phyloP scores from a whole-genome alignment of 257 asterid genomes.

The Perilla frutescens region DNA sequence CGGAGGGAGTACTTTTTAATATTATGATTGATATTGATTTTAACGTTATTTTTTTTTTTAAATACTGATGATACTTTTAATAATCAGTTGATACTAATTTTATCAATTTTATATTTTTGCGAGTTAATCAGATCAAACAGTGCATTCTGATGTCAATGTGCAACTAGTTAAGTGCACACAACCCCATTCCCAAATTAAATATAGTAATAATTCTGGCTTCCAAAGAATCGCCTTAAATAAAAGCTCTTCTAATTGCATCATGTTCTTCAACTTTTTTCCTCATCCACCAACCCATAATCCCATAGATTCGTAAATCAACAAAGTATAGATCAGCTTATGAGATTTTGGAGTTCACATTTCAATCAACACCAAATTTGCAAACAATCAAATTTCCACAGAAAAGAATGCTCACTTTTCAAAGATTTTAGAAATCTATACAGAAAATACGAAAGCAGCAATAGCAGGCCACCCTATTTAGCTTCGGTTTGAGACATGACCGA shows the following conservation, averaged over 20 bases:
- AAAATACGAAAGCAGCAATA: slow-evolving; percentile 20
- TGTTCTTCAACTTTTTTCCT: neutral
- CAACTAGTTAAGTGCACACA: no score
- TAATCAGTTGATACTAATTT: no score
- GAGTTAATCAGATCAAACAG: no score
- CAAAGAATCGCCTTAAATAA: no score
- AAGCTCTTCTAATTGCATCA: neutral
- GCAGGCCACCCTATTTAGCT: slow-evolving; percentile 27
- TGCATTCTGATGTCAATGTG: no score
- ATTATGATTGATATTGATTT: no score
- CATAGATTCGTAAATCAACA: neutral
- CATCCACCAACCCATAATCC: neutral
- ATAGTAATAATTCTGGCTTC: no score
- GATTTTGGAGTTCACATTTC: slow-evolving; percentile 26
- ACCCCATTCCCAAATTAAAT: no score
- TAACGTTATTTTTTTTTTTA: no score
- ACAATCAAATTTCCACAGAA: slow-evolving; percentile 31
- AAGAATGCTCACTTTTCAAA: slow-evolving; percentile 45
- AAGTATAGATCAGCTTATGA: neutral
- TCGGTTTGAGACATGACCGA: slow-evolving; percentile 52
- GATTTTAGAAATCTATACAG: slow-evolving; percentile 48
- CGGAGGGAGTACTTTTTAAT: no score
- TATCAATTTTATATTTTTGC: no score
- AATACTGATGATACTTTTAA: no score
- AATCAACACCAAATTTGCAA: slow-evolving; percentile 35